Evolutionary conservation across 1,139 yeast genomes (phyloP), one percentile per base, ranked within the genome.

Genomic region (Suzukiozyma palmioleophila): DNA sequence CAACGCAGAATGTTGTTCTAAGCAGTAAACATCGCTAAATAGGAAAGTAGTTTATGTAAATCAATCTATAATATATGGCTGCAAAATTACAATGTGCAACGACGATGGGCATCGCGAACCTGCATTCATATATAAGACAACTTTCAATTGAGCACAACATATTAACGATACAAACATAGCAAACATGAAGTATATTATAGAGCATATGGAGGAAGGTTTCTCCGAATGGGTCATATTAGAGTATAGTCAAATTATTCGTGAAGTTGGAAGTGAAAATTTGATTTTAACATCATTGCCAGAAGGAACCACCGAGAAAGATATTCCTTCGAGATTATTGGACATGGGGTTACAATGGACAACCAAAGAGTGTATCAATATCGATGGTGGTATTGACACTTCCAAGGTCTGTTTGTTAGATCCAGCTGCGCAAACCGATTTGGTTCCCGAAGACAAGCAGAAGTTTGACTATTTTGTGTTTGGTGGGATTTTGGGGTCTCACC

Each of bases 191-290:
- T 90, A 88, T 69, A 79, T 92, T 40, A 88, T 92, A 42, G 98
- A 92, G 64, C 98, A 92, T 59, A 89, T 92, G 97, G 98, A 92
- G 62, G 86, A 82, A 45, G 97, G 96, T 1, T 88, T 92, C 73
- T 87, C 96, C 50, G 94, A 86, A 52, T 92, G 98, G 98, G 97
- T 90, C 32, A 75, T 78, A 34, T 73, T 92, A 18, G 98, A 92
- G 56, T 92, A 92, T 59, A 66, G 79, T 25, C 88, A 85, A 53
- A 89, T 92, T 43, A 79, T 89, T 39, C 69, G 76, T 40, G 97
- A 90, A 48, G 82, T 92, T 6, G 97, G 97, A 2, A 66, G 69
- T 26, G 81, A 78, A 29, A 88, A 89, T 58, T 70, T 92, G 39
- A 67, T 84, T 37, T 69, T 92, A 45, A 80, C 96, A 0, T 89